These are phyloP conservation scores for Chrysopogon serrulatus DNA, from an alignment of 176 grass and related monocot species.

Conservation along the genomic window DNA sequence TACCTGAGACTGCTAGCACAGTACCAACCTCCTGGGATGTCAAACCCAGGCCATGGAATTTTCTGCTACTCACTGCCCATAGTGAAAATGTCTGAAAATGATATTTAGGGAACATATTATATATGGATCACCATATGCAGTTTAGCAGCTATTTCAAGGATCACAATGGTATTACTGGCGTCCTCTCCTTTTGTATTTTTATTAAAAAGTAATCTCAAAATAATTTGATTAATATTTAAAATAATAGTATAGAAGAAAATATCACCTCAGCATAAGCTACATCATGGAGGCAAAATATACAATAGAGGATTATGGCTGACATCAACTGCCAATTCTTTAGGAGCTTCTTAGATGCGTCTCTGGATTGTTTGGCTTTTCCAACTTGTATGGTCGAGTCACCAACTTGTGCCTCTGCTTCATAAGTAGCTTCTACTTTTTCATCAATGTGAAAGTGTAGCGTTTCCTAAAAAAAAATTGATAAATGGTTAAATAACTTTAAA, in stretches of 20 bases:
- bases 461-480: conserved; percentile 23
- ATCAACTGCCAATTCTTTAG: conserved; percentile 55
- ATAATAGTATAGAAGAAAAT: too few species aligned
- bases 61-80: conserved; percentile 64
- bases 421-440: conserved; percentile 30
- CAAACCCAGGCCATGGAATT: conserved; percentile 50
- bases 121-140: neutral
- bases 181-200: neutral
- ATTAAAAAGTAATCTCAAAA: neutral
- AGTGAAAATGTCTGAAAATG: conserved; percentile 66
- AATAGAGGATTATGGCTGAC: conserved; percentile 52
- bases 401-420: conserved; percentile 35
- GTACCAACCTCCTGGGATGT: conserved; percentile 59
- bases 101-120: conserved; percentile 1
- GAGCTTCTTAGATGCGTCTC: conserved; percentile 26
- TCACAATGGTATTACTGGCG: neutral
- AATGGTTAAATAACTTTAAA: too few species aligned
- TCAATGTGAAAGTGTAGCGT: conserved; percentile 57
- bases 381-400: neutral
- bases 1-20: conserved; percentile 61
- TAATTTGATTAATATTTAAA: neutral
- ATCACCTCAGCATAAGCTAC: conserved; percentile 22
- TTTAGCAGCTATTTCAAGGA: neutral
- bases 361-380: conserved; percentile 11
- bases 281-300: conserved; percentile 56